Percentiles rank a stretch among this genome's conserved stretches.
Evolutionary conservation across 2,329 filamentous ascomycete genomes (phyloP).

Genomic region (Colletotrichum falcatum): DNA sequence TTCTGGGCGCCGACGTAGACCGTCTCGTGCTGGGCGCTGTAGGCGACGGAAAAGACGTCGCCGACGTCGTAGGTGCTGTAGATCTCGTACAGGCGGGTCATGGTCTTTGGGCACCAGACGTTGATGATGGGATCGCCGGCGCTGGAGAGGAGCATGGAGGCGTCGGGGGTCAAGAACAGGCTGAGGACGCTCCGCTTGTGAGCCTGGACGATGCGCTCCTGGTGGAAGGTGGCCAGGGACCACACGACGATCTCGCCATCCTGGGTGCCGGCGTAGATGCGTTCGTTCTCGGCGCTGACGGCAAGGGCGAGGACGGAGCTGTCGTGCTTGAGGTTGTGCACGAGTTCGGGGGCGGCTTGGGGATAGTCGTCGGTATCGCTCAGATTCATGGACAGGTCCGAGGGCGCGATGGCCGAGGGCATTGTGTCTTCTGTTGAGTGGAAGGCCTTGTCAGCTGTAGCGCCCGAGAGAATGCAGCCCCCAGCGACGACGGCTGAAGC

Average conservation of each 20-base stretch:
- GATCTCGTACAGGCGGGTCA: constrained; percentile 85
- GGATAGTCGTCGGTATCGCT: constrained; percentile 45
- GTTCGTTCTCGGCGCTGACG: constrained; percentile 80
- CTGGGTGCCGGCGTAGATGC: constrained; percentile 92
- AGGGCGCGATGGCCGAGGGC: constrained; percentile 37
- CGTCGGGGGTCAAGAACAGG: constrained; percentile 81
- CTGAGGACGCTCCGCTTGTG: constrained; percentile 93
- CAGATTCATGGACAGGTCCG: constrained; percentile 40
- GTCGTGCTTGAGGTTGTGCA: constrained; percentile 81
- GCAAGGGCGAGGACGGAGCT: constrained; percentile 86
- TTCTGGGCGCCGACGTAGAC: constrained; percentile 95
- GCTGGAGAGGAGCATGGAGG: constrained; percentile 85
- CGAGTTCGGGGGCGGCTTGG: constrained; percentile 67
- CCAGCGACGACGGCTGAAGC: background rate
- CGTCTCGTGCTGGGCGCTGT: constrained; percentile 82
- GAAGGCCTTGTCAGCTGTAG: constrained; percentile 15
- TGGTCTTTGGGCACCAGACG: constrained; percentile 85
- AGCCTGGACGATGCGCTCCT: constrained; percentile 81
- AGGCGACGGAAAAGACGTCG: constrained; percentile 95
- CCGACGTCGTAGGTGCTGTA: constrained; percentile 95
- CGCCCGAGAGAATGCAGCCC: background rate
- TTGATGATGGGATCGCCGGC: constrained; percentile 95
- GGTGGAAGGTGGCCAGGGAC: constrained; percentile 89
- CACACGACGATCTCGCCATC: constrained; percentile 94
- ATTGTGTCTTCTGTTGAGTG: constrained; percentile 38